A percentile compares a stretch with the other conserved stretches of the same genome.
Conservation (phyloP, 345 rosid species). For the Bruguiera parviflora region DNA sequence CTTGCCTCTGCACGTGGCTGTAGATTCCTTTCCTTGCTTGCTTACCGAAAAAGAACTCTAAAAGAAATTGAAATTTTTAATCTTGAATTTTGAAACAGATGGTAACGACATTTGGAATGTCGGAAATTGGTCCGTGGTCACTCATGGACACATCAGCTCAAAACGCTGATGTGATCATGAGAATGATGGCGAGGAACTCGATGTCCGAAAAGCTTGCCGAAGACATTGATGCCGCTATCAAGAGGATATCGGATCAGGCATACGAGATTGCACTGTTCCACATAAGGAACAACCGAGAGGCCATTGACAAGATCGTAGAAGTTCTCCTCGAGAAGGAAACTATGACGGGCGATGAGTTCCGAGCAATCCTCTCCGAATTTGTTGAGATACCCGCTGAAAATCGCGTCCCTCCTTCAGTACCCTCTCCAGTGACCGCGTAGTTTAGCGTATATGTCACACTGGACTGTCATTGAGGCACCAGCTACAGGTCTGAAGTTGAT, state of each 20-base stretch:
- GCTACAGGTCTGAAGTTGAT: no score
- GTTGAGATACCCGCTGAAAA: conserved; percentile 84
- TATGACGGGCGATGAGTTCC: conserved; percentile 79
- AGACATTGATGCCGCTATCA: conserved; percentile 77
- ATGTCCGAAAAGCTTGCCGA: conserved; percentile 98
- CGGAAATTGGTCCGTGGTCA: conserved; percentile 98
- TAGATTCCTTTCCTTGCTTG: not conserved
- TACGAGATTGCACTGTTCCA: conserved; percentile 77
- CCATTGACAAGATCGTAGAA: conserved; percentile 91
- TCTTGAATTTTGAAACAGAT: conserved; percentile 45
- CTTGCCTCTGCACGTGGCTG: not conserved
- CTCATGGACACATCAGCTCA: conserved; percentile 81
- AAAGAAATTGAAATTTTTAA: not conserved
- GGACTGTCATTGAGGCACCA: not conserved
- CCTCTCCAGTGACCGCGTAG: conserved; percentile 53
- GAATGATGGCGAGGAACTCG: conserved; percentile 99
- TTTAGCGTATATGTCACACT: not conserved
- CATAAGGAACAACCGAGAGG: conserved; percentile 88
- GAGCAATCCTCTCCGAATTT: conserved; percentile 90
- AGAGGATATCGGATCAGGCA: conserved; percentile 78
- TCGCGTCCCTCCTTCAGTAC: conserved; percentile 50
- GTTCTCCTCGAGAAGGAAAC: conserved; percentile 94
- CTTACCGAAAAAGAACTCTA: not conserved
- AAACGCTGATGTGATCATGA: conserved; percentile 82
- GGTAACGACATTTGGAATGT: conserved; percentile 97